phyloP scores from a whole-genome alignment of 1,284 basidiomycete genomes.

The Fomitopsis betulina region DNA sequence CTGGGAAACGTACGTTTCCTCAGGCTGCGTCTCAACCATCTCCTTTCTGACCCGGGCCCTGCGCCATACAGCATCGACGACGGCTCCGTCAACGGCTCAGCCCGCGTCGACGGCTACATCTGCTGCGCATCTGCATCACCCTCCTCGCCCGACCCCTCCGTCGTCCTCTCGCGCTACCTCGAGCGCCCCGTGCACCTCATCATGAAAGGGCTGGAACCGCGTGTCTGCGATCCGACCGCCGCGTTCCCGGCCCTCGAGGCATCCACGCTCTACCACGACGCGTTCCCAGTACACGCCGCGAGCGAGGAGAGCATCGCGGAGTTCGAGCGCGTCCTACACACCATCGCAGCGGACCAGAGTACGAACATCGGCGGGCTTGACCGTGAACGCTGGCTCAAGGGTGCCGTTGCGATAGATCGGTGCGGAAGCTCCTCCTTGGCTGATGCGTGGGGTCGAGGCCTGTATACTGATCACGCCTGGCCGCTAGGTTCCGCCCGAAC shows the following conservation, averaged over 20 bases:
- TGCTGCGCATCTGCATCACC: conserved; percentile 31
- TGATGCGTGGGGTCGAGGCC: neutral
- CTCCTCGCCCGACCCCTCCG: conserved; percentile 37
- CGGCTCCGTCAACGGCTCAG: conserved; percentile 44
- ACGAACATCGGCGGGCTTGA: conserved; percentile 44
- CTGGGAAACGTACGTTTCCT: conserved; percentile 53
- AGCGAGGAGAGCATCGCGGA: conserved; percentile 58
- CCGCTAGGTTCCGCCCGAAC: conserved; percentile 64
- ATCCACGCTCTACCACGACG: conserved; percentile 55
- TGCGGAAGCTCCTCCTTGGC: conserved; percentile 22
- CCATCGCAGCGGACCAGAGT: conserved; percentile 15
- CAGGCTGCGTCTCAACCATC: neutral
- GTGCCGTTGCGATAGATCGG: conserved; percentile 58
- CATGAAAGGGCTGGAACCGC: conserved; percentile 58
- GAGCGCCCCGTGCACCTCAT: conserved; percentile 55
- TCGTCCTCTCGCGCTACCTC: conserved; percentile 55
- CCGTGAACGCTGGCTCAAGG: conserved; percentile 46
- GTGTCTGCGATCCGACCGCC: conserved; percentile 44
- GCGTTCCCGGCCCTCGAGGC: conserved; percentile 54
- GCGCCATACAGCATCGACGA: conserved; percentile 42
- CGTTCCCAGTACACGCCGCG: conserved; percentile 61
- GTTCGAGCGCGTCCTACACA: conserved; percentile 43
- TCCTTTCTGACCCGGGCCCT: neutral
- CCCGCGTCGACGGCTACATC: conserved; percentile 59
- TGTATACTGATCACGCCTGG: neutral